Evolutionary conservation across 2,329 filamentous ascomycete genomes (phyloP), one percentile per base, ranked within the genome.

Genomic region (Colletotrichum sp.): DNA sequence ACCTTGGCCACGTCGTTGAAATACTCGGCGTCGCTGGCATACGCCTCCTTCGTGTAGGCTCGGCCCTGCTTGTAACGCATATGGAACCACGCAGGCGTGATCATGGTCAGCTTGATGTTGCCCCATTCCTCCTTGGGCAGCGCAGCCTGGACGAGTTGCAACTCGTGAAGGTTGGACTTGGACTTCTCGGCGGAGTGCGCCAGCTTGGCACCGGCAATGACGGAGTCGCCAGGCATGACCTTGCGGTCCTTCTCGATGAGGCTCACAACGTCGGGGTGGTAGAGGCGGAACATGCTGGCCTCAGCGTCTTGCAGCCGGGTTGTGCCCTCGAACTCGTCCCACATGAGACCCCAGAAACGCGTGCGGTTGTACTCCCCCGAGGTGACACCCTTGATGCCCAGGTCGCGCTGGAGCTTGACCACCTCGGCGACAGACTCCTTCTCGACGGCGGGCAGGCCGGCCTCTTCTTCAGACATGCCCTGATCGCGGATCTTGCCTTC

Each of bases 311-410:
- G 85, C 4, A 90, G 86, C 15, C 85, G 85, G 52, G 83, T 81
- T 29, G 87, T 88, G 68, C 89, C 89, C 39, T 87, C 87, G 72
- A 90, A 88, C 79, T 90, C 88, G 71, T 90, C 88, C 88, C 88
- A 90, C 83, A 88, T 89, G 9, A 87, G 82, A 19, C 89, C 89
- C 89, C 89, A 89, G 82, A 89, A 89, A 16, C 57, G 85, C 16
- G 88, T 89, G 66, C 89, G 88, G 78, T 85, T 86, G 85, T 66
- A 96, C 85, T 96, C 94, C 82, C 94, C 94, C 79, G 93, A 93
- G 57, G 90, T 94, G 72, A 95, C 88, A 30, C 90, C 92, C 77
- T 91, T 90, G 82, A 93, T 90, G 63, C 93, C 92, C 3, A 94
- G 87, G 72, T 93, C 89, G 71, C 90, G 89, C 87, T 96, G 94